Evolutionary conservation across 352 stramenopile species (phyloP), one percentile per base, ranked within the genome.

Genomic region (Phytophthora boehmeriae): DNA sequence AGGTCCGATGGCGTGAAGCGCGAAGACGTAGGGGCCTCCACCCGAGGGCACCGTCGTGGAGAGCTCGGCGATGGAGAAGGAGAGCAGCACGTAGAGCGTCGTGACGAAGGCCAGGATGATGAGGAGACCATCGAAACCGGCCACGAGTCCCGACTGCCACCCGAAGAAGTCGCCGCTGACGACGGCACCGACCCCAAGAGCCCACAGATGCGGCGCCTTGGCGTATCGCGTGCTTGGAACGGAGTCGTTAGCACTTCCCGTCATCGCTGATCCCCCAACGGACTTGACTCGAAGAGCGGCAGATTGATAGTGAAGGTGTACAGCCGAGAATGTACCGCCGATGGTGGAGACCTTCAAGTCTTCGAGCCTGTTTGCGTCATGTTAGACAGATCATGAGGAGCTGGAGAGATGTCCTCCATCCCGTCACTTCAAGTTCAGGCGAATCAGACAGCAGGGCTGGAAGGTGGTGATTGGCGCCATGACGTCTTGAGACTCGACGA

Each of bases 1-100:
- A 10, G 62, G 73, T 5, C 75, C 78, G 22, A 90, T 82, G 19
- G 75, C 78, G 39, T 88, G 78, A 19, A 88, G 74, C 22, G 81
- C 76, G 62, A 90, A 90, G 41, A 84, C 50, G 64, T 90, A 90
- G 43, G 81, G 78, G 0, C 81, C 78, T 38, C 78, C 81, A 35
- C 76, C 78, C 0, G 71, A 61, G 2, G 78, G 78, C 34, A 88
- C 61, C 39, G 64, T 89, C 10, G 78, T 83, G 38, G 72, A 90
- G 34, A 90, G 68, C 46, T 89, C 80, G 27, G 78, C 78, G 52
- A 90, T 90, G 35, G 80, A 90, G 70, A 90, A 90, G 54, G 72
- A 78, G 9, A 90, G 64, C 48, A 90, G 49, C 41, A 88, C 73
- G 63, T 86, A 90, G 19, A 90, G 68, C 51, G 79, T 75, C 2